Conservation (phyloP, 2,329 filamentous ascomycete genomes). For the Sporothrix curviconia region DNA sequence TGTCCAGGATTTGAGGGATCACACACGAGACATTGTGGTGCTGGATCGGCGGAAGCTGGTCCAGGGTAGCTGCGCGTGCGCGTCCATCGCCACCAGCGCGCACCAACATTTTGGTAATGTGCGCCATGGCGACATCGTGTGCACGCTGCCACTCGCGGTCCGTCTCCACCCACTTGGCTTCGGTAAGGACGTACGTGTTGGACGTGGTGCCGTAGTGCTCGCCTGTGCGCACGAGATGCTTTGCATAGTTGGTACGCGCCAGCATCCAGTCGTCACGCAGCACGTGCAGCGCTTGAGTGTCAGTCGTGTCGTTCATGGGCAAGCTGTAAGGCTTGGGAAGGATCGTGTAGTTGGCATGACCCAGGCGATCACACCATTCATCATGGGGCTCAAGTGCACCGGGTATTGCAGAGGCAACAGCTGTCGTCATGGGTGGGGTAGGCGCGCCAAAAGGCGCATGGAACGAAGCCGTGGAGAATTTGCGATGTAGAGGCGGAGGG, state of each 20-base stretch:
- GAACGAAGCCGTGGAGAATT: conserved; percentile 73
- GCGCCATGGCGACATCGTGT: conserved; percentile 58
- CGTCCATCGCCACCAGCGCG: conserved; percentile 20
- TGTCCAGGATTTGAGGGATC: conserved; percentile 62
- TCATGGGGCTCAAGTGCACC: conserved; percentile 56
- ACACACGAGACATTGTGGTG: conserved; percentile 55
- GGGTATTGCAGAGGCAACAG: conserved; percentile 15
- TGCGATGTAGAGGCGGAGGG: conserved; percentile 69
- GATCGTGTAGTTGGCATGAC: conserved; percentile 91
- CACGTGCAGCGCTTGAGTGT: conserved; percentile 50
- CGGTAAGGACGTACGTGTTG: conserved; percentile 77
- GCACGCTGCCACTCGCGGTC: conserved; percentile 67
- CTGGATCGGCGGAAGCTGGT: conserved; percentile 27
- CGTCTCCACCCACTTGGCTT: conserved; percentile 81
- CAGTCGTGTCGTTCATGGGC: conserved; percentile 42
- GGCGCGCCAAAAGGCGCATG: conserved; percentile 39
- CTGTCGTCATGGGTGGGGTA: conserved; percentile 23
- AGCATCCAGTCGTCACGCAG: conserved; percentile 75
- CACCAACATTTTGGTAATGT: conserved; percentile 29
- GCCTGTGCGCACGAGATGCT: conserved; percentile 78
- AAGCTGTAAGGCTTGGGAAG: conserved; percentile 67
- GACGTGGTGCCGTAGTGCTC: conserved; percentile 89
- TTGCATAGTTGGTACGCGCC: conserved; percentile 79
- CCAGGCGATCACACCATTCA: conserved; percentile 76
- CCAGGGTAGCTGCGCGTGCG: conserved; percentile 24